Base-by-base conservation (phyloP, 2,329 filamentous ascomycete genomes). In the Pseudogymnoascus sp. region DNA sequence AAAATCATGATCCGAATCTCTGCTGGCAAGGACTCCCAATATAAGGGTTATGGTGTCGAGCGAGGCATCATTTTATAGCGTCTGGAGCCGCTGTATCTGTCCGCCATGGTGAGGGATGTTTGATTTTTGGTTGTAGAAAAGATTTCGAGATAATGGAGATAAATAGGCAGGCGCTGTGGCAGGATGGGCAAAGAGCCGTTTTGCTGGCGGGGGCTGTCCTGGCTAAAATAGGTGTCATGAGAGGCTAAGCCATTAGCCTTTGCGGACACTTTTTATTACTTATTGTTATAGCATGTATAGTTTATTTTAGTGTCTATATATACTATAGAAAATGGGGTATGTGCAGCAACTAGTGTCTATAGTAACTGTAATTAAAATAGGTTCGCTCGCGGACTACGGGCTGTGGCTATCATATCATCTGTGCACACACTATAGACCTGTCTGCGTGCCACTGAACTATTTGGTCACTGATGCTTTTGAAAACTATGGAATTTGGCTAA, bases 1-100 rank as follows among this genome's bases (percentile, higher is more conserved):
- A 74, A 62, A 60, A 75, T 73, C 62, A 70, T 70, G 61, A 67
- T 60, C 50, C 71, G 69, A 65, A 75, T 69, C 62, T 75, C 72
- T 20, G 62, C 58, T 7, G 62, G 60, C 11, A 63, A 43, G 4
- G 30, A 62, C 14, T 12, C n/a, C 62, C 62, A 63, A 14, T 25
- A 14, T 7, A 8, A 6, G 39, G 22, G 22, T 3, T 28, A 22
- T 47, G 22, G 6, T 47, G 2, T 28, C 41, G 20, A 4, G 0
- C 41, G 22, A 50, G 12, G 12, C 11, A 1, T 16, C 41, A 50
- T 30, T 50, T 28, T 50, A 30, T 30, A 6, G 8, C 1, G 8
- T 16, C 1, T 50, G 6, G 3, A 1, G 3, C 16, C 12, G 22
- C 22, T 50, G 22, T 2, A 7, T 6, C 14, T 11, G 2, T 30